Base-by-base conservation (phyloP, 2,329 filamentous ascomycete species). In the Dactylellina parvicollis region DNA sequence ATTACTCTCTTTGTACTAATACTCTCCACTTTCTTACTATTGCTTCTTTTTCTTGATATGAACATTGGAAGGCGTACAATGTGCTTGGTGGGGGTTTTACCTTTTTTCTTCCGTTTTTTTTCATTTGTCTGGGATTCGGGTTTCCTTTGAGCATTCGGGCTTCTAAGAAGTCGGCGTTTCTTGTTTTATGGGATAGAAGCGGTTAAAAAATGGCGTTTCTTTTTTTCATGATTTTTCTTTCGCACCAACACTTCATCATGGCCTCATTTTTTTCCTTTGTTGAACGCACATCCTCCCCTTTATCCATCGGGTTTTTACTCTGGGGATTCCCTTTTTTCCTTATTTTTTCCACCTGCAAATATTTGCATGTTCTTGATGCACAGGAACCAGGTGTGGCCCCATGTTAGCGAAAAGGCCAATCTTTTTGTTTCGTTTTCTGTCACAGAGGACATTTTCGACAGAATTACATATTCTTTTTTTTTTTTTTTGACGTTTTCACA, bases 61-160 rank as follows among this genome's bases (percentile, higher is more conserved):
- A 56, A 40, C 56, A 57, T 57, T 12, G 40, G 42, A 50, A 47
- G 50, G 66, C 49, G 66, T 52, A 30, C 30, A 50, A 38, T 44
- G 44, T 62, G 49, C 38, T 60, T 47, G 56, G 44, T 54, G 22
- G 28, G 3, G 18, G 9, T 47, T 47, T 28, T 52, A 16, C 16
- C 26, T 62, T 55, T 9, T 52, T 40, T 22, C 22, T 18, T 54
- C 2, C 16, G 20, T 28, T 44, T 30, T 42, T 22, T 40, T 57
- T 40, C 26, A 16, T 7, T 32, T 7, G 4, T 12, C 9, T 4
- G 9, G 10, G n/a, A 24, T 22, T 34, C 24, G n/a, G n/a, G n/a
- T n/a, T 40, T 42, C 4, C 18, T 24, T 56, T 57, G 4, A 7
- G 54, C 38, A 44, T 42, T 5, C 3, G 54, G 34, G 22, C 24